A percentile compares a stretch with the other conserved stretches of the same genome.
These are phyloP conservation scores for Trichoderma citrinoviride DNA, from an alignment of 2,329 filamentous ascomycete genomes.

Conservation along the genomic window DNA sequence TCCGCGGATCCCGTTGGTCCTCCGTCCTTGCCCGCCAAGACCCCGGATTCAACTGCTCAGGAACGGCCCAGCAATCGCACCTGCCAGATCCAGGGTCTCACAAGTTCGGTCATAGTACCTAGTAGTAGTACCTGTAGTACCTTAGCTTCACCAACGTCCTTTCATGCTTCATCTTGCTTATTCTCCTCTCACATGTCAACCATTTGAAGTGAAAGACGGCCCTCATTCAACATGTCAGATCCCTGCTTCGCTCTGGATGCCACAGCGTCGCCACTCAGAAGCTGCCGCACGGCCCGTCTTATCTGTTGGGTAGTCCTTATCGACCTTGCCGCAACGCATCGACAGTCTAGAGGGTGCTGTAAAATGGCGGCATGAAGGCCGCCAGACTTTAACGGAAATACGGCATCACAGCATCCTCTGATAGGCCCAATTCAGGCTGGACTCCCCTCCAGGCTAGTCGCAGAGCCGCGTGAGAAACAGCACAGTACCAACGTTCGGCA, in stretches of 20 bases:
- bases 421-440: conserved; percentile 5
- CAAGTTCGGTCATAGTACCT: too few species aligned
- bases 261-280: too few species aligned
- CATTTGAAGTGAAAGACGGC: too few species aligned
- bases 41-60: background rate
- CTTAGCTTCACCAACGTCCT: too few species aligned
- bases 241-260: too few species aligned
- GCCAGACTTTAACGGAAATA: conserved; percentile 1
- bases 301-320: too few species aligned
- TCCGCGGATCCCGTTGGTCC: conserved; percentile 8
- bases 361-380: background rate
- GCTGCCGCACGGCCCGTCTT: background rate
- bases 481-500: background rate
- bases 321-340: too few species aligned
- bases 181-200: too few species aligned
- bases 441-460: background rate
- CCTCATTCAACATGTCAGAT: too few species aligned
- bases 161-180: background rate
- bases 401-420: conserved; percentile 14
- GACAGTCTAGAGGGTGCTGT: background rate
- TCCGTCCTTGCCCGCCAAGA: conserved; percentile 4
- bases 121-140: too few species aligned
- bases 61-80: conserved; percentile 10
- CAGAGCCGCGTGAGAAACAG: background rate
- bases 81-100: conserved; percentile 8